Conservation (phyloP, 1,139 yeast genomes). For the Pichia terricola region DNA sequence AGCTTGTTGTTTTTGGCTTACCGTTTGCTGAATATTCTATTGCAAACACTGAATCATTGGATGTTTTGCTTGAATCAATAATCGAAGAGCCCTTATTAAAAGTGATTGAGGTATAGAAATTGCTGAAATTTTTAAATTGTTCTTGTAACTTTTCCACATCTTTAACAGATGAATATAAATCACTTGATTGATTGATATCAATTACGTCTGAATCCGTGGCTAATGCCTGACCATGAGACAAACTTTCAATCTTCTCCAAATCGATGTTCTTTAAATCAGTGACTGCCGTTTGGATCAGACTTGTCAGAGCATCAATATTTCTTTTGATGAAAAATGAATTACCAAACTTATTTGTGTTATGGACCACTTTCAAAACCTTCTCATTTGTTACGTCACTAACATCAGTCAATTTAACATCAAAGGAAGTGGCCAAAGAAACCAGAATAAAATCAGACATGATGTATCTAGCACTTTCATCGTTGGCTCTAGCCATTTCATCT, state of each 20-base stretch:
- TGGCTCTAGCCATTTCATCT: slow-evolving; percentile 59
- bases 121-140: slow-evolving; percentile 11
- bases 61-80: neutral
- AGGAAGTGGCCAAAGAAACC: slow-evolving; percentile 44
- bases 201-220: neutral
- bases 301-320: slow-evolving; percentile 44
- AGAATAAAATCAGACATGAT: slow-evolving; percentile 77
- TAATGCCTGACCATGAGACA: neutral
- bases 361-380: slow-evolving; percentile 43
- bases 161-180: slow-evolving; percentile 14
- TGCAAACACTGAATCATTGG: slow-evolving; percentile 6
- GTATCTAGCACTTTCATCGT: slow-evolving; percentile 79
- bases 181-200: neutral
- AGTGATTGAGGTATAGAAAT: slow-evolving; percentile 6
- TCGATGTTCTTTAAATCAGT: slow-evolving; percentile 24
- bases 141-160: slow-evolving; percentile 15
- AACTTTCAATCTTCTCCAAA: slow-evolving; percentile 2
- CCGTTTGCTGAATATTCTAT: slow-evolving; percentile 8
- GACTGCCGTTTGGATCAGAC: slow-evolving; percentile 36
- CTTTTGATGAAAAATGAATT: slow-evolving; percentile 32
- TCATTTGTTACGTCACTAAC: slow-evolving; percentile 54
- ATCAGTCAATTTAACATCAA: slow-evolving; percentile 16
- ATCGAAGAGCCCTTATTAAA: neutral
- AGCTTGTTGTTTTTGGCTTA: neutral
- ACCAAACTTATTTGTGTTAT: slow-evolving; percentile 47